Base-by-base conservation (phyloP, 768 basidiomycete genomes). In the Austroboletus eburneus region DNA sequence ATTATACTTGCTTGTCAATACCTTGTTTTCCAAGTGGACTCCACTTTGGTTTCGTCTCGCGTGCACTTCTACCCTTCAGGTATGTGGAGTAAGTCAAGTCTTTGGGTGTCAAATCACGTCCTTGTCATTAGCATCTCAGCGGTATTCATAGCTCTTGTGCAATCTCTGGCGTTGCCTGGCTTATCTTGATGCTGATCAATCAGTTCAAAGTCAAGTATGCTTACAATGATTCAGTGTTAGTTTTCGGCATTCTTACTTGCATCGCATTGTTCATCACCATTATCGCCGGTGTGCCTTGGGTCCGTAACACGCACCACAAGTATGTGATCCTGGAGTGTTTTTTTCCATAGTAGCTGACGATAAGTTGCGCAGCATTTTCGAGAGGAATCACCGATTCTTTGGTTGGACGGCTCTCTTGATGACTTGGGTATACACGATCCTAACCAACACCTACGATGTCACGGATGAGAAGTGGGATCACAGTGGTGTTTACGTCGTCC, bases 241-340 rank as follows among this genome's bases (percentile, higher is more conserved):
- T 76, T 34, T 75, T 82, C 53, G 85, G 85, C 22, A 69, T 83
- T 27, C 55, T 84, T 29, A 82, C 82, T 8, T 72, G 76, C 52
- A 47, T 84, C 8, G 65, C 73, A 4, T 72, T 88, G 34, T 69
- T 80, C 48, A 63, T 84, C 48, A 81, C 79, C 37, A 74, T 83
- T 34, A 59, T 76, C 36, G 79, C 83, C 35, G 87, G 85, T 12
- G 76, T 88, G 59, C 87, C 87, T 23, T 87, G 85, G 84, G 77
- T 90, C 38, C 75, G 87, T 52, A 88, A 88, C 56, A 80, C 78
- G 10, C 83, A 87, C 54, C 87, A 89, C 72, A 88, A 88, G 86
- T 87, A 61, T 57, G 78, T 65, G 50, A 10, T 17, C 7, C 25
- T 36, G 40, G 32, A 14, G 32, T 16, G 32, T 43, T 39, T 14